Conservation (phyloP, 1,284 basidiomycete genomes). For the Sanghuangporus sanghuang region DNA sequence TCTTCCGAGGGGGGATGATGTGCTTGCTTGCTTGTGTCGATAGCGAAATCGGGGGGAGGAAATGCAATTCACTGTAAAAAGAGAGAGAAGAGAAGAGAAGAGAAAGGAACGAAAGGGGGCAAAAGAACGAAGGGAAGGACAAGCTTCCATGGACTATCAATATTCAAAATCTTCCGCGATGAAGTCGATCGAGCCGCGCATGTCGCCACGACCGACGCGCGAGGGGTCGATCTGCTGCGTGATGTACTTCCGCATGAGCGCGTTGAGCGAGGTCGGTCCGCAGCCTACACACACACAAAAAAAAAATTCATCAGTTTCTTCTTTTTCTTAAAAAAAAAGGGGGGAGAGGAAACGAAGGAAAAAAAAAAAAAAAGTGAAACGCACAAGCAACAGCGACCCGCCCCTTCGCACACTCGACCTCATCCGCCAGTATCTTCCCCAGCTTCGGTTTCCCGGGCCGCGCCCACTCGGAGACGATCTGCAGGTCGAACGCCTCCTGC, state of each 20-base stretch:
- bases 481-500: conserved; percentile 64
- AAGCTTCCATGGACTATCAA: conserved; percentile 18
- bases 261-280: conserved; percentile 70
- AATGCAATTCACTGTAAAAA: not conserved
- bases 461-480: conserved; percentile 63
- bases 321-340: not conserved
- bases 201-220: conserved; percentile 54
- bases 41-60: not conserved
- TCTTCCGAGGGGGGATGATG: not conserved
- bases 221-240: conserved; percentile 56
- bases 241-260: conserved; percentile 64
- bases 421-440: conserved; percentile 60
- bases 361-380: conserved; percentile 25
- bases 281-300: conserved; percentile 60
- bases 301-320: not conserved
- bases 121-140: no score
- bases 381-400: conserved; percentile 64
- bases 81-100: not conserved
- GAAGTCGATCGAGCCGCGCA: conserved; percentile 55
- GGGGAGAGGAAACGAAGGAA: not conserved
- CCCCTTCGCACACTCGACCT: conserved; percentile 53
- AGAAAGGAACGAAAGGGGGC: not conserved
- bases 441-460: conserved; percentile 73
- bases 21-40: not conserved
- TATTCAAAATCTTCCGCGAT: conserved; percentile 69